Conservation (phyloP, 1,284 basidiomycete genomes). For the Cutaneotrichosporon sp. region DNA sequence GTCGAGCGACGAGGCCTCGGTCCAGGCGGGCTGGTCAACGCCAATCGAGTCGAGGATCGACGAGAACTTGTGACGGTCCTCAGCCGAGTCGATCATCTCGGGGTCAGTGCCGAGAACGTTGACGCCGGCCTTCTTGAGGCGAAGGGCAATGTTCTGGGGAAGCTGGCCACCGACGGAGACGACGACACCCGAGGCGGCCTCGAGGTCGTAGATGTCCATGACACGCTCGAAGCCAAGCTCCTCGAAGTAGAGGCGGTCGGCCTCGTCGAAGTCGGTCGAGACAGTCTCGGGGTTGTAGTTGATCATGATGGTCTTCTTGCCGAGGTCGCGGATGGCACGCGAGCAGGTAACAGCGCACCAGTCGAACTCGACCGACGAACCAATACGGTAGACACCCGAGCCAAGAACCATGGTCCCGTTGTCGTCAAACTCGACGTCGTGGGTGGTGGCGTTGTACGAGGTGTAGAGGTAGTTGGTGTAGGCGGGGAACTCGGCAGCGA, state of each 20-base stretch:
- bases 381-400: constrained; percentile 97
- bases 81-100: constrained; percentile 91
- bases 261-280: constrained; percentile 99
- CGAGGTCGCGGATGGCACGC: constrained; percentile 84
- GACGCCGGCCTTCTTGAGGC: constrained; percentile 85
- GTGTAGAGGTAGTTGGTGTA: constrained; percentile 99
- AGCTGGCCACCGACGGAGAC: constrained; percentile 98
- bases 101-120: constrained; percentile 97
- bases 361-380: constrained; percentile 98
- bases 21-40: constrained; percentile 97
- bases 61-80: constrained; percentile 99
- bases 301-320: constrained; percentile 96
- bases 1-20: constrained; percentile 83
- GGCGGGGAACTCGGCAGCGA: constrained; percentile 98
- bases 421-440: constrained; percentile 95
- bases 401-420: constrained; percentile 99
- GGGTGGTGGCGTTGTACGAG: constrained; percentile 95
- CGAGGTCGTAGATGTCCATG: constrained; percentile 99
- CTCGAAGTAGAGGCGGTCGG: constrained; percentile 97
- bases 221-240: constrained; percentile 97
- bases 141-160: constrained; percentile 97
- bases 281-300: constrained; percentile 99
- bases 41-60: constrained; percentile 91
- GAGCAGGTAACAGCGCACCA: constrained; percentile 99
- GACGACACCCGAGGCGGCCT: constrained; percentile 87